phyloP scores from a whole-genome alignment of 345 rosid species.

The Tarenaya hassleriana region DNA sequence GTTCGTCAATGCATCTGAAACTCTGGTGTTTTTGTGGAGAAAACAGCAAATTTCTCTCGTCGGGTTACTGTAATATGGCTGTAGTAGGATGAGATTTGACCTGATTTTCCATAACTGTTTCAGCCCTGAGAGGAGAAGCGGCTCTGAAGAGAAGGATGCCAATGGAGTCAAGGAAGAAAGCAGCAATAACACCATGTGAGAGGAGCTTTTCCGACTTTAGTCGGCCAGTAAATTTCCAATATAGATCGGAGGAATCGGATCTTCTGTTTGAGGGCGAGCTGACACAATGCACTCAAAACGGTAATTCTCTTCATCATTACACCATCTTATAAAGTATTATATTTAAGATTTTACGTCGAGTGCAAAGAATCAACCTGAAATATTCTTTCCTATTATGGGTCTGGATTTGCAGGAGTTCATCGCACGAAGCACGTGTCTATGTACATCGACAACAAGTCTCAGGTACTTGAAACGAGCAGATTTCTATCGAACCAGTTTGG shows the following conservation, averaged over 20 bases:
- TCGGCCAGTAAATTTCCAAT: conserved; percentile 33
- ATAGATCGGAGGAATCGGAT: conserved; percentile 23
- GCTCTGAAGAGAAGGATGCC: conserved; percentile 70
- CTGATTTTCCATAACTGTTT: conserved; percentile 10
- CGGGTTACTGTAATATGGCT: too few relatives aligned
- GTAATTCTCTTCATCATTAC: conserved; percentile 21
- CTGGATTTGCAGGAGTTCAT: conserved; percentile 24
- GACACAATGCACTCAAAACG: conserved; percentile 28
- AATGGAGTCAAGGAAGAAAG: conserved; percentile 79
- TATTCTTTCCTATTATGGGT: conserved; percentile 14
- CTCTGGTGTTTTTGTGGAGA: too few relatives aligned
- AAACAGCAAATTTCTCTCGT: too few relatives aligned
- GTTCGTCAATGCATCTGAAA: too few relatives aligned
- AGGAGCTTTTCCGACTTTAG: conserved; percentile 46
- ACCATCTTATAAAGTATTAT: too few relatives aligned
- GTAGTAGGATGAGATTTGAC: neutral
- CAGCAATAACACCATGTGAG: conserved; percentile 75
- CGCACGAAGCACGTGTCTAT: conserved; percentile 27
- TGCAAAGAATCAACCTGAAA: conserved; percentile 13
- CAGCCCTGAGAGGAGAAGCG: conserved; percentile 94
- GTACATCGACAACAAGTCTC: conserved; percentile 31
- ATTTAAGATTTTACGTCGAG: too few relatives aligned
- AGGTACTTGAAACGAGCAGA: conserved; percentile 20
- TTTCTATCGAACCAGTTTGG: conserved; percentile 5
- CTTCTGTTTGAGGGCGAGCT: conserved; percentile 30